Percentiles rank a stretch among this genome's conserved stretches.
Evolutionary conservation across 306 rosid species (phyloP).

Genomic region (Trifolium repens): DNA sequence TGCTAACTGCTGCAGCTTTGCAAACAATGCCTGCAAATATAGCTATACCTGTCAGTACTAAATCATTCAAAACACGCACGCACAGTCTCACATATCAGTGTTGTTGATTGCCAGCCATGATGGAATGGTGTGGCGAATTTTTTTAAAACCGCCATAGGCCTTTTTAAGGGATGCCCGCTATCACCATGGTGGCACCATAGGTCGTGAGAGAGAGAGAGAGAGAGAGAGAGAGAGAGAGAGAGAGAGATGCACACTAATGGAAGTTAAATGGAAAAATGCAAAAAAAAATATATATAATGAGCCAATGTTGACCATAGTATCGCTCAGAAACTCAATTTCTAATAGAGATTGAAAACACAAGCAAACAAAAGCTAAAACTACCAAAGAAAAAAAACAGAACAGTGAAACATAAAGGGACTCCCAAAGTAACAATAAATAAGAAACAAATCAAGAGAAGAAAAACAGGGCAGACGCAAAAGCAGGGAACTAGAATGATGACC

Average conservation of each 20-base stretch:
- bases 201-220: too few relatives aligned
- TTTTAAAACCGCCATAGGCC: too few relatives aligned
- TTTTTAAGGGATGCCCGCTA: too few relatives aligned
- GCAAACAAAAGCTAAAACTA: constrained; percentile 23
- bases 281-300: neutral
- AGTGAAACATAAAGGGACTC: constrained; percentile 25
- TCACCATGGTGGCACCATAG: too few relatives aligned
- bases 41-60: constrained; percentile 38
- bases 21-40: constrained; percentile 81
- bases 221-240: neutral
- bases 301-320: constrained; percentile 14
- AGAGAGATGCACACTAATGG: neutral
- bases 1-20: constrained; percentile 89
- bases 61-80: too few relatives aligned
- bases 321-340: constrained; percentile 30
- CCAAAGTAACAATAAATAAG: constrained; percentile 7
- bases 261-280: constrained; percentile 23
- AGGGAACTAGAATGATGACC: constrained; percentile 56
- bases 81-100: too few relatives aligned
- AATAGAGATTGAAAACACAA: constrained; percentile 28
- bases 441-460: constrained; percentile 18
- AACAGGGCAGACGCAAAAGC: constrained; percentile 27
- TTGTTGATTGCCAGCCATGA: too few relatives aligned
- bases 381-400: constrained; percentile 7
- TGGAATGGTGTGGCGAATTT: too few relatives aligned